These are phyloP conservation scores for Backusella sp. DNA, from an alignment of 192 early-diverging fungal genomes.

Conservation along the genomic window DNA sequence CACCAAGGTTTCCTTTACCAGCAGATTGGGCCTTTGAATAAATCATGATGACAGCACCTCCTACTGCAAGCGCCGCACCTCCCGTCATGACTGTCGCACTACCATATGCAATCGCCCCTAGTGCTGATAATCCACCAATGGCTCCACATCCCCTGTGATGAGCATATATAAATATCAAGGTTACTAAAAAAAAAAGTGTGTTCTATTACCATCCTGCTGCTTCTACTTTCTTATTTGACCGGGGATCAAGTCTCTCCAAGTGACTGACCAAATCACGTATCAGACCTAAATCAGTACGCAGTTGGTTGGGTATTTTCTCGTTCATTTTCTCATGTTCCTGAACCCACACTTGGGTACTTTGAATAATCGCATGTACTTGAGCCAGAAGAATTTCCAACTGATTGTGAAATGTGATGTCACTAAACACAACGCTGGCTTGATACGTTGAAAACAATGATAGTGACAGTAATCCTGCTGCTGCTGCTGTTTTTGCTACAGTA, in stretches of 20 bases:
- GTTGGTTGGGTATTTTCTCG: slow-evolving; percentile 37
- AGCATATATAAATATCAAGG: background rate
- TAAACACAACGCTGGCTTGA: slow-evolving; percentile 38
- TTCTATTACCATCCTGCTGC: slow-evolving; percentile 24
- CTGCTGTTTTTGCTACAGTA: slow-evolving; percentile 28
- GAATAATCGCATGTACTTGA: slow-evolving; percentile 40
- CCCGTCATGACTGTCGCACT: slow-evolving; percentile 42
- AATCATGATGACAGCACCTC: slow-evolving; percentile 38
- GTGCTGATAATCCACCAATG: slow-evolving; percentile 42
- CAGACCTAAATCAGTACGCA: slow-evolving; percentile 33
- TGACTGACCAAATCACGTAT: slow-evolving; percentile 41
- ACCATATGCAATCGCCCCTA: slow-evolving; percentile 43
- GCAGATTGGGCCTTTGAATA: slow-evolving; percentile 29
- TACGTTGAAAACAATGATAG: slow-evolving; percentile 47
- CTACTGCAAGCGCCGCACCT: slow-evolving; percentile 37
- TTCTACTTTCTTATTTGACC: slow-evolving; percentile 42
- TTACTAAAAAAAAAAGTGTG: background rate
- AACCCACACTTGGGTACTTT: slow-evolving; percentile 49
- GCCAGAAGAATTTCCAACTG: slow-evolving; percentile 43
- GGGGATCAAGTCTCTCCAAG: slow-evolving; percentile 42
- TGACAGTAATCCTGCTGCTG: slow-evolving; percentile 38
- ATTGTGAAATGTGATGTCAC: slow-evolving; percentile 46
- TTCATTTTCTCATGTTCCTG: slow-evolving; percentile 39
- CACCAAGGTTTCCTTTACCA: slow-evolving; percentile 37
- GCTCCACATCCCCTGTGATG: slow-evolving; percentile 44